Percentiles rank a stretch among this genome's conserved stretches.
phyloP scores from a whole-genome alignment of 345 rosid species.

The Populus euphratica region DNA sequence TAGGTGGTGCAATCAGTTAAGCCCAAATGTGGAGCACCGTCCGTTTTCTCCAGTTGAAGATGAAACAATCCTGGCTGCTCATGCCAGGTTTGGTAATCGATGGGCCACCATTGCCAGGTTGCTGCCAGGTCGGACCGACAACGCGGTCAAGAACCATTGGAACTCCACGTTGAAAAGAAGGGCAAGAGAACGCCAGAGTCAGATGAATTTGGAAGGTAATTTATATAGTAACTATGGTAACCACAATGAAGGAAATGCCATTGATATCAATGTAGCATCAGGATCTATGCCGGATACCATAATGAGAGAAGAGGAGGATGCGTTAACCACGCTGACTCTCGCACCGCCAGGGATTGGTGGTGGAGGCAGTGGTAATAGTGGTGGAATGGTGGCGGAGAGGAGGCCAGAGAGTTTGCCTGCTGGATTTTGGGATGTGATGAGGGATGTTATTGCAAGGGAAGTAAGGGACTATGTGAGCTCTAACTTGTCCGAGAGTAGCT shows the following conservation, averaged over 20 bases:
- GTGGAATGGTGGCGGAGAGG: constrained; percentile 18
- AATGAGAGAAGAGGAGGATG: constrained; percentile 41
- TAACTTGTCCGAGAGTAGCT: constrained; percentile 18
- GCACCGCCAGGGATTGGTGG: constrained; percentile 56
- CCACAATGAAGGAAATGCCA: background rate
- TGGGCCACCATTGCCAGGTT: constrained; percentile 64
- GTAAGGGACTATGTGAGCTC: constrained; percentile 57
- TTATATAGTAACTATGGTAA: background rate
- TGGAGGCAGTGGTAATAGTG: background rate
- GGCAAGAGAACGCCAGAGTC: constrained; percentile 30
- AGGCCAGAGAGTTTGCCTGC: constrained; percentile 31
- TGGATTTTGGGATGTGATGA: constrained; percentile 68
- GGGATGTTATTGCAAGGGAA: constrained; percentile 62
- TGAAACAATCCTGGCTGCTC: constrained; percentile 53
- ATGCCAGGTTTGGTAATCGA: constrained; percentile 51
- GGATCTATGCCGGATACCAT: background rate
- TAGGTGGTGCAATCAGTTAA: constrained; percentile 56
- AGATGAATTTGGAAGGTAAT: background rate
- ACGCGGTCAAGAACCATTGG: constrained; percentile 67
- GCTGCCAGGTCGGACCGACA: constrained; percentile 60
- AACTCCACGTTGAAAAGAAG: constrained; percentile 54
- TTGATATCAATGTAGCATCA: background rate
- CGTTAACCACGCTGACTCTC: constrained; percentile 60
- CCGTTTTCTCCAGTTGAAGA: constrained; percentile 52
- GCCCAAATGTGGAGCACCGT: constrained; percentile 57